Evolutionary conservation across 805 yeast species (phyloP).

Genomic region (Cyberlindnera mycetangii): DNA sequence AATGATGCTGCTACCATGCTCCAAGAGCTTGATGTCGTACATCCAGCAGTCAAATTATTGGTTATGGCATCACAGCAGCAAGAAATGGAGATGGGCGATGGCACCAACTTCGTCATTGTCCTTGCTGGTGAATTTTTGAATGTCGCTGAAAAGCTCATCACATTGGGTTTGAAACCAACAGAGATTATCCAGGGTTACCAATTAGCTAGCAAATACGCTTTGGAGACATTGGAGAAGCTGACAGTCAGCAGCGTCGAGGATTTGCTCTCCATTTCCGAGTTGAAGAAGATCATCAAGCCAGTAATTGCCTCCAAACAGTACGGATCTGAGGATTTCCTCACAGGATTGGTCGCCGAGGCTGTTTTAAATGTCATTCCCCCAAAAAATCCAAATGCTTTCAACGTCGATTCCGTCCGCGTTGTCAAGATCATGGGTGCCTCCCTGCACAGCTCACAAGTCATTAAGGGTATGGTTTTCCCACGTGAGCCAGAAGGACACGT

Average conservation of each 20-base stretch:
- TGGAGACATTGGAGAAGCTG: slow-evolving; percentile 63
- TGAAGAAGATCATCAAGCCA: slow-evolving; percentile 73
- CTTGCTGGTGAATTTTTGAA: slow-evolving; percentile 90
- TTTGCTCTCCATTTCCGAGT: slow-evolving; percentile 49
- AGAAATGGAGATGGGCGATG: slow-evolving; percentile 96
- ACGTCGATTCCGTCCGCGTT: slow-evolving; percentile 90
- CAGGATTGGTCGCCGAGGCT: slow-evolving; percentile 81
- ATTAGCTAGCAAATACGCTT: slow-evolving; percentile 75
- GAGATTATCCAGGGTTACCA: slow-evolving; percentile 93
- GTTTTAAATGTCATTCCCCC: slow-evolving; percentile 75
- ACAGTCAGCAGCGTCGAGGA: slow-evolving; percentile 61
- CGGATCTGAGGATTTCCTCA: slow-evolving; percentile 77
- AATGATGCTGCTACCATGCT: slow-evolving; percentile 98
- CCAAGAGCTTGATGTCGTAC: slow-evolving; percentile 88
- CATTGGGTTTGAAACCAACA: slow-evolving; percentile 83
- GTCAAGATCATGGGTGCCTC: slow-evolving; percentile 96
- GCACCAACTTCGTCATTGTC: slow-evolving; percentile 85
- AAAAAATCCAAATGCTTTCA: slow-evolving; percentile 60
- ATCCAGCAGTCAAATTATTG: slow-evolving; percentile 93
- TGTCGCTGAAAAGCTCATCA: slow-evolving; percentile 80
- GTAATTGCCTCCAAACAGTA: slow-evolving; percentile 93
- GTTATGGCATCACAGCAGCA: slow-evolving; percentile 98
- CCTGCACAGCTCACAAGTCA: slow-evolving; percentile 67
- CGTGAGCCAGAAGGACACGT: slow-evolving; percentile 94
- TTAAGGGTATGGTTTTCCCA: slow-evolving; percentile 98